phyloP scores from a whole-genome alignment of 305 asterid genomes.

The Fraxinus greggii region DNA sequence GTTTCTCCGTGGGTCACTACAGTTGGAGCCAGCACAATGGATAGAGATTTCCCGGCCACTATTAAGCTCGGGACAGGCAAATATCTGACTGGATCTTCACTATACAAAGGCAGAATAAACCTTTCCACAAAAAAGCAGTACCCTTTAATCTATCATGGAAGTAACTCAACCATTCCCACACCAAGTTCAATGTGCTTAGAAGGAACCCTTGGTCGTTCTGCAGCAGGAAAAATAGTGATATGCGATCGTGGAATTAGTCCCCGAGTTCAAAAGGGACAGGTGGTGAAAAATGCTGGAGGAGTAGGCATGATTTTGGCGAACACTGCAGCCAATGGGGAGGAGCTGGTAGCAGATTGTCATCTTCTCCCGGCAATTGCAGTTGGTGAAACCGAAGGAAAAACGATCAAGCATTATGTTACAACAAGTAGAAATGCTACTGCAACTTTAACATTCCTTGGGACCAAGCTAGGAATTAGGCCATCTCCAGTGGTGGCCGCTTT shows the following conservation, averaged over 20 bases:
- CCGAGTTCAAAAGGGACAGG: constrained; percentile 87
- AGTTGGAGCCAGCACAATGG: constrained; percentile 93
- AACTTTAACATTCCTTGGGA: constrained; percentile 65
- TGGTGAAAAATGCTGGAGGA: constrained; percentile 89
- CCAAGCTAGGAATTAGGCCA: constrained; percentile 64
- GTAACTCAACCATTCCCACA: constrained; percentile 55
- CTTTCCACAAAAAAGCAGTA: constrained; percentile 39
- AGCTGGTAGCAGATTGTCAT: constrained; percentile 80
- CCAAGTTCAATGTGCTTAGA: constrained; percentile 87
- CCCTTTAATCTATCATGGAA: constrained; percentile 62
- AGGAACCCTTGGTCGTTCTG: constrained; percentile 61
- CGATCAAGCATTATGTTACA: constrained; percentile 54
- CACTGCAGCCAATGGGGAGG: constrained; percentile 78
- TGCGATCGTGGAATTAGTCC: constrained; percentile 95
- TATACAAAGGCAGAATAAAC: constrained; percentile 57
- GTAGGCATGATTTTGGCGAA: constrained; percentile 79
- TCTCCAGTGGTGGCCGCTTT: constrained; percentile 95
- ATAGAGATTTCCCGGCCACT: constrained; percentile 77
- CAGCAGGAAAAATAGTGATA: constrained; percentile 76
- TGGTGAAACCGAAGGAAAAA: constrained; percentile 59
- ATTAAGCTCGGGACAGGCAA: constrained; percentile 66
- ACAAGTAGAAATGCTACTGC: constrained; percentile 47
- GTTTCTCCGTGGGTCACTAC: constrained; percentile 95
- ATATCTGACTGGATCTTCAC: constrained; percentile 59
- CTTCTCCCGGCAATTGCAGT: constrained; percentile 85